Percentiles rank a stretch among this genome's conserved stretches.
phyloP scores from a whole-genome alignment of 805 yeast species.

The Candida parachauliodes region DNA sequence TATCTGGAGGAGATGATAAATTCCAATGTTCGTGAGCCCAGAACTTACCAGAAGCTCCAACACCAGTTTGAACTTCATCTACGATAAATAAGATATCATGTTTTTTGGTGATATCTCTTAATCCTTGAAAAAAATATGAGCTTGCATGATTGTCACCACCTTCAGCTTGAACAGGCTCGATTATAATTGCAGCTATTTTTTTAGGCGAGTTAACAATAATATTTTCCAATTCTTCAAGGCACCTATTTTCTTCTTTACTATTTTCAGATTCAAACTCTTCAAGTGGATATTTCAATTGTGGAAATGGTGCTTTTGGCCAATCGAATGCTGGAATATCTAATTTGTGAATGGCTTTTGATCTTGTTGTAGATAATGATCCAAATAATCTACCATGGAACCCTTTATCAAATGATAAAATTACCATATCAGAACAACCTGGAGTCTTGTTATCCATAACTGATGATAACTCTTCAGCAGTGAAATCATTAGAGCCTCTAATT shows the following conservation, averaged over 20 bases:
- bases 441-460: constrained; percentile 48
- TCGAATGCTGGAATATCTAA: constrained; percentile 57
- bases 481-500: constrained; percentile 45
- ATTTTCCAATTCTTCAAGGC: constrained; percentile 43
- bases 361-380: constrained; percentile 52
- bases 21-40: constrained; percentile 75
- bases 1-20: constrained; percentile 59
- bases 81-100: constrained; percentile 58
- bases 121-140: constrained; percentile 55
- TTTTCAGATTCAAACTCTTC: constrained; percentile 36
- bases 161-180: constrained; percentile 67
- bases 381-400: constrained; percentile 58
- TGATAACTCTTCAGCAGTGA: constrained; percentile 42
- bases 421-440: constrained; percentile 54
- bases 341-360: constrained; percentile 56
- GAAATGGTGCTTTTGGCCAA: constrained; percentile 55
- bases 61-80: constrained; percentile 75
- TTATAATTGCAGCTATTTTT: constrained; percentile 49
- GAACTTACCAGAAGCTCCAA: constrained; percentile 67
- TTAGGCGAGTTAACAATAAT: constrained; percentile 35
- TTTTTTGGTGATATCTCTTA: constrained; percentile 57
- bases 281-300: constrained; percentile 39
- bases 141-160: constrained; percentile 77
- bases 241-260: constrained; percentile 44
- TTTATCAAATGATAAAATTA: constrained; percentile 49